These are phyloP conservation scores for Albatrellus ellisii DNA, from an alignment of 768 basidiomycete species.

Conservation along the genomic window DNA sequence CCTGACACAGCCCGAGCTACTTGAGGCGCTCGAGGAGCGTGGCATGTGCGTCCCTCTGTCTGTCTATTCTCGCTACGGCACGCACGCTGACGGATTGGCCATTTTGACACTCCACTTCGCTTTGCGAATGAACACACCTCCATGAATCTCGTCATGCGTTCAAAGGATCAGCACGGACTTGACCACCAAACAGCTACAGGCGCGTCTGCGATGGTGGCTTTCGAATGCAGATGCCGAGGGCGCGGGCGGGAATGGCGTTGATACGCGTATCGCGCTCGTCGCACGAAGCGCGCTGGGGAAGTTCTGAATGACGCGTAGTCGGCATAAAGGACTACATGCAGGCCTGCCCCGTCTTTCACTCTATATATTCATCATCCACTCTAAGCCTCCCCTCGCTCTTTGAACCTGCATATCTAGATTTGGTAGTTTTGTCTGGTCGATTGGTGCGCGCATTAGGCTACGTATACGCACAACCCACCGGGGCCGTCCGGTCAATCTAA, in stretches of 20 bases:
- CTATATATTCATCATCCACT: no score
- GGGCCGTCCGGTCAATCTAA: no score
- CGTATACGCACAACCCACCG: no score
- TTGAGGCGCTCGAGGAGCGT: conserved; percentile 59
- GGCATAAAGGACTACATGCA: no score
- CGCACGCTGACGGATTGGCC: no score
- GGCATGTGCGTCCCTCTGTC: conserved; percentile 55
- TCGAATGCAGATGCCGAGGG: conserved; percentile 27
- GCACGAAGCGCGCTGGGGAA: conserved; percentile 21
- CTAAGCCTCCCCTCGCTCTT: no score
- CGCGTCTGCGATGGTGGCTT: conserved; percentile 54
- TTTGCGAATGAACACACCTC: no score
- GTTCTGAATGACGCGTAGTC: conserved; percentile 5
- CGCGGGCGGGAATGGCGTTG: conserved; percentile 25
- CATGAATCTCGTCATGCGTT: not conserved
- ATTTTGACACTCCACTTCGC: not conserved
- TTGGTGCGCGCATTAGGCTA: no score
- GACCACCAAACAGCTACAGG: conserved; percentile 30
- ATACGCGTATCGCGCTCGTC: conserved; percentile 40
- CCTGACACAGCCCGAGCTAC: conserved; percentile 41
- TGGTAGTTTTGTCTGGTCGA: no score
- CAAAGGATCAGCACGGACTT: conserved; percentile 26
- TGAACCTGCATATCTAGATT: no score
- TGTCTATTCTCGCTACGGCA: no score
- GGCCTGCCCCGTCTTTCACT: no score